These are phyloP conservation scores for Ceratobasidium sp. DNA, from an alignment of 1,284 basidiomycete species.

Conservation along the genomic window DNA sequence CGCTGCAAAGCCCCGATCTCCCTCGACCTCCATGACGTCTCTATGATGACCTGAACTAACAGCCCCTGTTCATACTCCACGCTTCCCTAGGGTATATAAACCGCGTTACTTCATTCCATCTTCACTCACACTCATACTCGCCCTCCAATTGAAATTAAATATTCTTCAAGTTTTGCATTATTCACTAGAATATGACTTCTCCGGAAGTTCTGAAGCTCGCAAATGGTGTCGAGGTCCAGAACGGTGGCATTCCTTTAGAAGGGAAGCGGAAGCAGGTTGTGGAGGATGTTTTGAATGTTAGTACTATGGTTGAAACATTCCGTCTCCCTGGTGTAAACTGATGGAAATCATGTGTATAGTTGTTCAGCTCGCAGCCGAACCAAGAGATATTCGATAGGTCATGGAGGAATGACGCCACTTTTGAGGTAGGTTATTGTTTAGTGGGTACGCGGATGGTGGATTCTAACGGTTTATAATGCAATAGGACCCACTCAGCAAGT, in stretches of 20 bases:
- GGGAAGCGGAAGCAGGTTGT: slow-evolving; percentile 63
- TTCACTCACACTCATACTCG: no score
- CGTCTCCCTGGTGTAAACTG: neutral
- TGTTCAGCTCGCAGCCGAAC: slow-evolving; percentile 71
- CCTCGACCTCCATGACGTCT: no score
- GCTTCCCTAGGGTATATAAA: no score
- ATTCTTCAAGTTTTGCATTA: no score
- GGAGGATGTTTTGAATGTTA: slow-evolving; percentile 67
- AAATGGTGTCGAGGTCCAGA: slow-evolving; percentile 32
- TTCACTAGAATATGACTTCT: neutral
- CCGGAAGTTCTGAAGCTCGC: slow-evolving; percentile 9
- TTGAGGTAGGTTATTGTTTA: slow-evolving; percentile 64
- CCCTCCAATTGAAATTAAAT: no score
- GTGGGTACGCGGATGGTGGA: no score
- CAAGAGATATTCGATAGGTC: slow-evolving; percentile 68
- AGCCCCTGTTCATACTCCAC: no score
- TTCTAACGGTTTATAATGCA: neutral
- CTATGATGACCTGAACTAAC: no score
- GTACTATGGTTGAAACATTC: slow-evolving; percentile 41
- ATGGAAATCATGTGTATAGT: slow-evolving; percentile 50
- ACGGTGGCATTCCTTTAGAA: slow-evolving; percentile 39
- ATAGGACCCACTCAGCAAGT: slow-evolving; percentile 67
- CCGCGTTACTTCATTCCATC: no score
- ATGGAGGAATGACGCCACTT: slow-evolving; percentile 70
- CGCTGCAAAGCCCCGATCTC: no score